These are phyloP conservation scores for Wallacemonas sp. DNA, from an alignment of 208 protist species.

Conservation along the genomic window DNA sequence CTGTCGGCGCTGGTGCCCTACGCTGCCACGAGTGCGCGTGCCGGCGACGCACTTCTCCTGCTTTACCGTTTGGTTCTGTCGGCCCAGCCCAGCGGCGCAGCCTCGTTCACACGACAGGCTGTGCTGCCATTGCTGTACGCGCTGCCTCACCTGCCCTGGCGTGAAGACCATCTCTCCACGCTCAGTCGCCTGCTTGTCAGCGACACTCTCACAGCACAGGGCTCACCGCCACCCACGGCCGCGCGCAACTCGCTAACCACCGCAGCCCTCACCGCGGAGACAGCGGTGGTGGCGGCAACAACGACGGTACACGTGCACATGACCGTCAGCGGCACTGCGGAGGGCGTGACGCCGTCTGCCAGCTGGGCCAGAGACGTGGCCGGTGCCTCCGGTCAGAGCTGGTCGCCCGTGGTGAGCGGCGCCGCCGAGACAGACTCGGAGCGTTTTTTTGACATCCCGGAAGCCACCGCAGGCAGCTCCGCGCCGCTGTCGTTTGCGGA, in stretches of 20 bases:
- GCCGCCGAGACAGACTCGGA: constrained; percentile 3
- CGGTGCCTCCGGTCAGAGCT: not conserved
- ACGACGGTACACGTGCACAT: not conserved
- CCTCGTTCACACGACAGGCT: constrained; percentile 14
- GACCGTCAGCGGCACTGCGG: not conserved
- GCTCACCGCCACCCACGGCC: no score
- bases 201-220: constrained; percentile 1
- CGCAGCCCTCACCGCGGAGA: not conserved
- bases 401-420: not conserved
- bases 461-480: not conserved
- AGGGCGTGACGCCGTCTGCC: not conserved
- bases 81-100: not conserved
- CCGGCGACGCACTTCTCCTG: not conserved
- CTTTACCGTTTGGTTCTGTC: not conserved
- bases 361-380: no score
- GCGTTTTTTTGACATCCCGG: constrained; percentile 3
- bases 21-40: not conserved
- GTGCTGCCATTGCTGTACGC: constrained; percentile 38
- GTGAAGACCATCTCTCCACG: constrained; percentile 14
- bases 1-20: not conserved
- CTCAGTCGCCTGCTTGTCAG: constrained; percentile 24
- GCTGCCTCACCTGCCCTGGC: constrained; percentile 33
- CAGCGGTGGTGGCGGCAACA: not conserved
- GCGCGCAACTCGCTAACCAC: no score
- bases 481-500: not conserved